These are phyloP conservation scores for Phanerochaete sordida DNA, from an alignment of 768 basidiomycete genomes.

Conservation along the genomic window DNA sequence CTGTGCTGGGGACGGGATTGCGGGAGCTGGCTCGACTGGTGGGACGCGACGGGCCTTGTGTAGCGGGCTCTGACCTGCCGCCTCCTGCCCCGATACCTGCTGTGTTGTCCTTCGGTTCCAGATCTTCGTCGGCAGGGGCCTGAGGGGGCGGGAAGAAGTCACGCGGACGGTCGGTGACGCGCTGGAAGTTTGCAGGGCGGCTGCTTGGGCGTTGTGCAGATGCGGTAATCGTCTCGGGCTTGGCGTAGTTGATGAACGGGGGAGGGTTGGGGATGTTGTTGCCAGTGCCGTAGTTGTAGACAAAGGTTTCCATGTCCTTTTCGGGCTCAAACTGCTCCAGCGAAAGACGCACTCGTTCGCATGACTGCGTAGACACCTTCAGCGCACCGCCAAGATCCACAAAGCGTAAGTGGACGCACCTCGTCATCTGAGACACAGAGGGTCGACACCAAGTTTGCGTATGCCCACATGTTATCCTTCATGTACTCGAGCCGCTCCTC, in stretches of 20 bases:
- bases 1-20: not conserved
- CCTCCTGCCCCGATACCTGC: conserved; percentile 74
- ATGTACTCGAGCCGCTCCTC: conserved; percentile 92
- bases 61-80: conserved; percentile 30
- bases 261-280: conserved; percentile 86
- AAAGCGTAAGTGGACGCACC: conserved; percentile 41
- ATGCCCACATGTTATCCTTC: conserved; percentile 95
- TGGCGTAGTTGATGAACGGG: conserved; percentile 78
- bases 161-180: conserved; percentile 35
- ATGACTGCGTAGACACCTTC: conserved; percentile 55
- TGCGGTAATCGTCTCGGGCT: conserved; percentile 59
- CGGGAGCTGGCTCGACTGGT: conserved; percentile 27
- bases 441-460: conserved; percentile 93
- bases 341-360: conserved; percentile 82
- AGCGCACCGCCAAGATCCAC: not conserved
- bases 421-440: conserved; percentile 96
- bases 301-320: conserved; percentile 86
- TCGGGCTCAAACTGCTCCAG: conserved; percentile 89
- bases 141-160: conserved; percentile 30
- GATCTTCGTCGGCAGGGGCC: conserved; percentile 36
- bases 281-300: conserved; percentile 86
- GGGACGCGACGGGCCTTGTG: conserved; percentile 26
- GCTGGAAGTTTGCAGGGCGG: conserved; percentile 53
- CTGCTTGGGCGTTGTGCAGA: conserved; percentile 54
- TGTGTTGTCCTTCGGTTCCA: conserved; percentile 48